A percentile compares a stretch with the other conserved stretches of the same genome.
Conservation (phyloP, 2,329 filamentous ascomycete species). For the Arthrobotrys sphaeroides region DNA sequence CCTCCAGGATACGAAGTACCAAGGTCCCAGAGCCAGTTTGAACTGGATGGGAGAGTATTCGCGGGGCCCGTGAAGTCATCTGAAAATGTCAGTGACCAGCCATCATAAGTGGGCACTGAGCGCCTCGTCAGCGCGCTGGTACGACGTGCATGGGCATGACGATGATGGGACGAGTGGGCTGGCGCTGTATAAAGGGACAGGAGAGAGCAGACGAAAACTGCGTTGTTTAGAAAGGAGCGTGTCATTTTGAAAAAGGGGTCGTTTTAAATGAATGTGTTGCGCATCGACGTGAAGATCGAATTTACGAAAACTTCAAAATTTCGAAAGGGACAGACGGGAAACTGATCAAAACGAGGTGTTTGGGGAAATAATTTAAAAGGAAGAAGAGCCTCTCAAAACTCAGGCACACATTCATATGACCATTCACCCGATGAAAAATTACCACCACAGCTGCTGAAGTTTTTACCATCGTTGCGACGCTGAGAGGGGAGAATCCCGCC, state of each 20-base stretch:
- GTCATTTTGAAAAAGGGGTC: slow-evolving; percentile 40
- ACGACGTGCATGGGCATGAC: slow-evolving; percentile 8
- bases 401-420: background rate
- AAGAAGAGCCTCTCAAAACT: background rate
- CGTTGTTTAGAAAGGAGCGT: slow-evolving; percentile 41
- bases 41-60: slow-evolving; percentile 60
- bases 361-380: background rate
- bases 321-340: slow-evolving; percentile 3
- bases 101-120: slow-evolving; percentile 14
- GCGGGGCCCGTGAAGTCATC: slow-evolving; percentile 61
- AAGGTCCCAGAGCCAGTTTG: slow-evolving; percentile 64
- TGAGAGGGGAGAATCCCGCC: background rate
- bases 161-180: background rate
- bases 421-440: background rate
- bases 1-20: slow-evolving; percentile 65
- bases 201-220: slow-evolving; percentile 19
- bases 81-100: slow-evolving; percentile 48
- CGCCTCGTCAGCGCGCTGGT: background rate
- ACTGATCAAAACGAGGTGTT: background rate
- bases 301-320: background rate
- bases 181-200: background rate
- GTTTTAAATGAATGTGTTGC: slow-evolving; percentile 31
- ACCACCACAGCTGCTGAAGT: background rate
- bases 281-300: background rate
- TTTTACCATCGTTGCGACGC: background rate